phyloP scores from a whole-genome alignment of 352 stramenopile species.

The Pythium pyrilobum region DNA sequence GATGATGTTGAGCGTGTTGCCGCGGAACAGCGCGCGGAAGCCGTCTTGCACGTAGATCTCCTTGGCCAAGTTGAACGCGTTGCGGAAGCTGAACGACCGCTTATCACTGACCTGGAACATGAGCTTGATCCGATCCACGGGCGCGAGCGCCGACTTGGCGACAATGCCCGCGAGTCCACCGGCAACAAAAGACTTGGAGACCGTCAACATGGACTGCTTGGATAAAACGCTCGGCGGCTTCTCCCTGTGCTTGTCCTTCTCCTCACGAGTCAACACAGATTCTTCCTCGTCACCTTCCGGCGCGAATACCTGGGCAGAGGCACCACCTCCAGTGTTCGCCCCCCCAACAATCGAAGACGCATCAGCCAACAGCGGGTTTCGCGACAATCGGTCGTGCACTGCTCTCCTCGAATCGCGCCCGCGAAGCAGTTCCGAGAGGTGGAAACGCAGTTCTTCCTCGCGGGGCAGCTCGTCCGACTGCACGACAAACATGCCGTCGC shows the following conservation, averaged over 20 bases:
- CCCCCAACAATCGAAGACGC: too few species aligned
- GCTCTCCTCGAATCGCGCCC: neutral
- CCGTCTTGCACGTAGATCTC: conserved; percentile 73
- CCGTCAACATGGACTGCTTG: conserved; percentile 48
- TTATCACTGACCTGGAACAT: conserved; percentile 82
- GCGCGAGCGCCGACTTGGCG: conserved; percentile 69
- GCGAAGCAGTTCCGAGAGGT: conserved; percentile 10
- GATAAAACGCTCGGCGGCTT: neutral
- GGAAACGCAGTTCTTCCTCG: conserved; percentile 13
- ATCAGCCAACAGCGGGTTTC: conserved; percentile 1
- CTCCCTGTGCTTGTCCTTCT: neutral
- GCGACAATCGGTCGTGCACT: conserved; percentile 12
- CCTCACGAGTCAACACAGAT: conserved; percentile 5
- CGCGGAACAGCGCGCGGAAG: conserved; percentile 61
- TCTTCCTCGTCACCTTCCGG: conserved; percentile 20
- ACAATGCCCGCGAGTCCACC: conserved; percentile 67
- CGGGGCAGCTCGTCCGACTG: conserved; percentile 29
- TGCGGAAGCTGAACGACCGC: conserved; percentile 67
- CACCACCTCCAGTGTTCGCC: too few species aligned
- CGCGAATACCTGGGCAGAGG: conserved; percentile 13
- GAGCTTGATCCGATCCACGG: conserved; percentile 81
- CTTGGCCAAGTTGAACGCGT: conserved; percentile 46
- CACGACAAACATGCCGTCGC: conserved; percentile 66
- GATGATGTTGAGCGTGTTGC: conserved; percentile 77
- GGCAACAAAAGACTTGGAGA: conserved; percentile 82